phyloP scores from a whole-genome alignment of 1,284 basidiomycete species.

The Irpex sp. region DNA sequence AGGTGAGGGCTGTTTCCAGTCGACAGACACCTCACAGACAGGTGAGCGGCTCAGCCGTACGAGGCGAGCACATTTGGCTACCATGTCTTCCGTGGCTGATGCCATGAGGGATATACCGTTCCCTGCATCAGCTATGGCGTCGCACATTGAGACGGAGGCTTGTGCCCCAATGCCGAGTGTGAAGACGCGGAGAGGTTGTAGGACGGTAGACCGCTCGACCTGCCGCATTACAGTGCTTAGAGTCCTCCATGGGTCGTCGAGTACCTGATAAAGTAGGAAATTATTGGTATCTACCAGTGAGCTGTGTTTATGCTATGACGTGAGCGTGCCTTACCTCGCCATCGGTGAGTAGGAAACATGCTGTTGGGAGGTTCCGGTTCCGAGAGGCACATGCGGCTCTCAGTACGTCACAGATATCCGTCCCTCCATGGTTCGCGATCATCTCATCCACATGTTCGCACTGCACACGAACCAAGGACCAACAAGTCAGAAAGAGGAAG shows the following conservation, averaged over 20 bases:
- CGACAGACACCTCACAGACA: conserved; percentile 40
- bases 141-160: conserved; percentile 47
- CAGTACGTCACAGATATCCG: conserved; percentile 42
- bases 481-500: not conserved
- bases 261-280: not conserved
- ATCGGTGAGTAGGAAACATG: conserved; percentile 52
- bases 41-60: conserved; percentile 44
- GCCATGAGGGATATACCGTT: conserved; percentile 47
- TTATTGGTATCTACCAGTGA: not conserved
- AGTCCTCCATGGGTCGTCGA: not conserved
- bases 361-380: conserved; percentile 32
- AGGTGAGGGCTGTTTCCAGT: conserved; percentile 38
- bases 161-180: conserved; percentile 48
- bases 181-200: conserved; percentile 42
- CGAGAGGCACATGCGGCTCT: conserved; percentile 30
- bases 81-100: conserved; percentile 38
- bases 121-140: conserved; percentile 47
- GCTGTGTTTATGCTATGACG: not conserved
- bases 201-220: not conserved
- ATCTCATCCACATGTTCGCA: conserved; percentile 35
- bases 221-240: not conserved
- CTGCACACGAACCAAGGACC: conserved; percentile 4
- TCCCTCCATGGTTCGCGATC: conserved; percentile 41
- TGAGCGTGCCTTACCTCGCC: conserved; percentile 9
- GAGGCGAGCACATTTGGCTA: conserved; percentile 43